phyloP scores from a whole-genome alignment of 2,329 filamentous ascomycete species.

The Ascochyta koolunga region DNA sequence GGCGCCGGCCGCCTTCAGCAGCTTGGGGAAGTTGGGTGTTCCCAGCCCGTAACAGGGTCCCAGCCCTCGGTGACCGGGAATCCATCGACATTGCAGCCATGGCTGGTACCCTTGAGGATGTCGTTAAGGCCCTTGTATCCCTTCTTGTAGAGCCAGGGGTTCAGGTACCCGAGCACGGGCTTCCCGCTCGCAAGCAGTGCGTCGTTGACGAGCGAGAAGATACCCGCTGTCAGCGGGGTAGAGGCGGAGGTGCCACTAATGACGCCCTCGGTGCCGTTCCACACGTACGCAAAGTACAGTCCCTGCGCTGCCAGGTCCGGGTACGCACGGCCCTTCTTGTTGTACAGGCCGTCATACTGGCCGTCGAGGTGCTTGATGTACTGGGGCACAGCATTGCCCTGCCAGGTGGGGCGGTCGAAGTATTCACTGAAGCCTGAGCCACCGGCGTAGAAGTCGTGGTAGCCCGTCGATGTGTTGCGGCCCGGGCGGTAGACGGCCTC shows the following conservation, averaged over 20 bases:
- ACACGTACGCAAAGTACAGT: slow-evolving; percentile 52
- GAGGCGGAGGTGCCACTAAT: slow-evolving; percentile 63
- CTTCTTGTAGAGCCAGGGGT: slow-evolving; percentile 64
- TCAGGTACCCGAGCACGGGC: slow-evolving; percentile 62
- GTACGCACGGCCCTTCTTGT: slow-evolving; percentile 62
- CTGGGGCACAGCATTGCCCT: slow-evolving; percentile 51
- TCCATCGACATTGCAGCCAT: slow-evolving; percentile 48
- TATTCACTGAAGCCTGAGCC: slow-evolving; percentile 58
- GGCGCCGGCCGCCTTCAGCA: slow-evolving; percentile 32
- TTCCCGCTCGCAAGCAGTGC: slow-evolving; percentile 59
- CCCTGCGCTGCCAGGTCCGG: slow-evolving; percentile 70
- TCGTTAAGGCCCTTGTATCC: slow-evolving; percentile 59
- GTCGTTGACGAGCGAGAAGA: slow-evolving; percentile 69
- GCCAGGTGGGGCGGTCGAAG: slow-evolving; percentile 57
- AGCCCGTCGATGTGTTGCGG: slow-evolving; percentile 38
- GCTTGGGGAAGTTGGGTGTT: slow-evolving; percentile 39
- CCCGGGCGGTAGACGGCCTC: slow-evolving; percentile 51
- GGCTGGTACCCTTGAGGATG: slow-evolving; percentile 46
- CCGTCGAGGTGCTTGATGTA: slow-evolving; percentile 54
- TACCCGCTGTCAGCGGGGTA: slow-evolving; percentile 62
- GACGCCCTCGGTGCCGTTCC: slow-evolving; percentile 47
- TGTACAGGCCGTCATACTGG: slow-evolving; percentile 57
- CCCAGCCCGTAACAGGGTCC: slow-evolving; percentile 48
- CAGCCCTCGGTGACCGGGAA: slow-evolving; percentile 45
- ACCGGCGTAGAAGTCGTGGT: slow-evolving; percentile 59